Percentiles rank a stretch among this genome's conserved stretches.
Conservation (phyloP, 495 filamentous ascomycete species). For the Penicillium turbatum region DNA sequence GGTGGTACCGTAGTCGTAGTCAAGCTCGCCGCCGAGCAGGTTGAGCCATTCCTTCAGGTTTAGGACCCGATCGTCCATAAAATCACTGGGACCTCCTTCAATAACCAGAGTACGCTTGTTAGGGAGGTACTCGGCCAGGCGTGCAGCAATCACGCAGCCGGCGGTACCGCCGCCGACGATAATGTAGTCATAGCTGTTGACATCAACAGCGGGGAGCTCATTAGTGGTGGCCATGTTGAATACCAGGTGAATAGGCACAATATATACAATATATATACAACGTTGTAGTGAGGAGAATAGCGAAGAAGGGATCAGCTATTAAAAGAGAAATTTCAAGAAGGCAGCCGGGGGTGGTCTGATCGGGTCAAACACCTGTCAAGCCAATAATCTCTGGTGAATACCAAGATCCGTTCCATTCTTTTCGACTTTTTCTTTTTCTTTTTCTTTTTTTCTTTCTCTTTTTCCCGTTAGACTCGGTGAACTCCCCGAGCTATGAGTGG, state of each 20-base stretch:
- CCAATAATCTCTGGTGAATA: neutral
- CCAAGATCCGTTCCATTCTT: neutral
- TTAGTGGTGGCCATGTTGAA: constrained; percentile 56
- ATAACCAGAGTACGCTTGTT: constrained; percentile 62
- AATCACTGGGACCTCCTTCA: constrained; percentile 60
- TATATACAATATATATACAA: too few relatives aligned
- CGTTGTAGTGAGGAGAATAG: neutral
- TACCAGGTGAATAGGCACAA: neutral
- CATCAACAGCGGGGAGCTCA: constrained; percentile 53
- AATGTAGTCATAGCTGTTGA: constrained; percentile 75
- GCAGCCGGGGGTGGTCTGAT: neutral
- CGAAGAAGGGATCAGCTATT: neutral
- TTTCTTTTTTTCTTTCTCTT: neutral
- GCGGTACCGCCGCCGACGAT: constrained; percentile 86
- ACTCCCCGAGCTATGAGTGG: constrained; percentile 6
- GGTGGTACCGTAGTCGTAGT: constrained; percentile 82
- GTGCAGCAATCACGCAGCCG: constrained; percentile 76
- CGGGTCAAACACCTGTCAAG: neutral
- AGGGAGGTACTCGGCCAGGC: constrained; percentile 62
- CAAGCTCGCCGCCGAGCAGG: constrained; percentile 73
- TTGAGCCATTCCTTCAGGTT: constrained; percentile 76
- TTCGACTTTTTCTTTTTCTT: neutral
- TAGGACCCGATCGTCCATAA: constrained; percentile 63
- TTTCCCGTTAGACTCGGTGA: constrained; percentile 5
- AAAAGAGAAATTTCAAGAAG: constrained; percentile 5